phyloP scores from a whole-genome alignment of 352 stramenopile species.

The Phytophthora meadii region DNA sequence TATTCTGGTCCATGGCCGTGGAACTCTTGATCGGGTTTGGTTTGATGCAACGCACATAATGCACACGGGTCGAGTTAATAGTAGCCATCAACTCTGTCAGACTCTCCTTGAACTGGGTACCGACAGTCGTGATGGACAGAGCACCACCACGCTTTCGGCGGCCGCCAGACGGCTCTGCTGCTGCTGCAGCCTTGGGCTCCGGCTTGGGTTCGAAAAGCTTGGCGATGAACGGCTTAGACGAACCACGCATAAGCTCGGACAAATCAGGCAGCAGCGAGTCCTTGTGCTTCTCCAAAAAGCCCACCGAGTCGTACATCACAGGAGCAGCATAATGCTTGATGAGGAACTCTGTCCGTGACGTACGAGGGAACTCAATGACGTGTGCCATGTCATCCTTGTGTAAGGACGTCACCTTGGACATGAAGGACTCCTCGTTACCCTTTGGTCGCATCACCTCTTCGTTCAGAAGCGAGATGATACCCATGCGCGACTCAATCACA shows the following conservation, averaged over 20 bases:
- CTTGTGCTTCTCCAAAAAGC: slow-evolving; percentile 98
- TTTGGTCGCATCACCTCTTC: slow-evolving; percentile 91
- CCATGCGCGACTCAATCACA: slow-evolving; percentile 89
- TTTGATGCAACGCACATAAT: slow-evolving; percentile 99
- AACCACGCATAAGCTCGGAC: slow-evolving; percentile 87
- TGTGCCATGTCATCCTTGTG: slow-evolving; percentile 88
- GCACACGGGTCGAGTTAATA: slow-evolving; percentile 95
- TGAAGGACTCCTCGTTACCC: slow-evolving; percentile 85
- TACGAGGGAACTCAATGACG: slow-evolving; percentile 86
- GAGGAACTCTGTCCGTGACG: slow-evolving; percentile 91
- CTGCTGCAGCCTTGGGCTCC: slow-evolving; percentile 44
- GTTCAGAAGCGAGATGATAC: slow-evolving; percentile 91
- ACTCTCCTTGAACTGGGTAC: slow-evolving; percentile 95
- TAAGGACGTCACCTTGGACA: slow-evolving; percentile 84
- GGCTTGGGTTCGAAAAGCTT: slow-evolving; percentile 80
- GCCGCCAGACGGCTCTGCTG: slow-evolving; percentile 36
- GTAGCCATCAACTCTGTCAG: slow-evolving; percentile 94
- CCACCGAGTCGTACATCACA: slow-evolving; percentile 93
- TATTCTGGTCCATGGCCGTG: slow-evolving; percentile 89
- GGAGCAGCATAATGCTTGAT: slow-evolving; percentile 96
- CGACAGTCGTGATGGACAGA: slow-evolving; percentile 76
- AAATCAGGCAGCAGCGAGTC: slow-evolving; percentile 95
- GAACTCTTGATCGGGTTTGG: slow-evolving; percentile 97
- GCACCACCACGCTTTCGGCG: slow-evolving; percentile 65
- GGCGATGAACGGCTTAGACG: slow-evolving; percentile 70